Base-by-base conservation (phyloP, 1,284 basidiomycete genomes). In the Laetiporus sulphureus region DNA sequence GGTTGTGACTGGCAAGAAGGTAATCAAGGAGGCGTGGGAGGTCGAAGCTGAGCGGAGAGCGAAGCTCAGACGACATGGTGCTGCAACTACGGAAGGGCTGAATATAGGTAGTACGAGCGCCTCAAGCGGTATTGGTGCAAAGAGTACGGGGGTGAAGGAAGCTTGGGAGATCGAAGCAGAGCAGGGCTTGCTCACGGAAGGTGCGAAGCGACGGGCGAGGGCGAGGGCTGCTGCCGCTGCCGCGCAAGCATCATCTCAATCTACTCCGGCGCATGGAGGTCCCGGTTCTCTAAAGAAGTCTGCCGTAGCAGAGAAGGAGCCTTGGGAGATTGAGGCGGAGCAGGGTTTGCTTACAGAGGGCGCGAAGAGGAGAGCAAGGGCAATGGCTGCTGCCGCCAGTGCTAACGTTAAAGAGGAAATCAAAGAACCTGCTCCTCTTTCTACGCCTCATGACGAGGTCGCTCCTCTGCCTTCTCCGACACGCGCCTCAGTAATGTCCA, bases 21-120 rank as follows among this genome's bases (percentile, higher is more conserved):
- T 85, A 16, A 53, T 83, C 40, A 78, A 76, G 52, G 85, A 89
- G 59, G 59, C 73, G 23, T 88, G 85, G 85, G 85, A 89, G 58
- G 53, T 89, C 15, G 83, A 84, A 55, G 66, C 77, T 8, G 85
- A 88, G 50, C 65, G 68, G 32, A 68, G 72, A 41, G 56, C 66
- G 13, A 73, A 70, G 46, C 43, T 54, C 12, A 51, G 56, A 8
- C 48, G 52, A 3, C 42, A 42, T 0, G 30, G 30, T 24, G 30
- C 40, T 8, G 44, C 32, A 5, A 38, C 37, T 7, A 49, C 45
- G 21, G 44, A 40, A 13, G 38, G 41, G 5, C 18, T 43, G 3
- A 24, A 32, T 19, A 33, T 39, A 18, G 45, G 45, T 11, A 15
- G 34, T 2, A 16, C 38, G 3, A 20, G 3, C 4, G 33, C 11